phyloP scores from a whole-genome alignment of 305 asterid genomes.

The Fraxinus ornus region DNA sequence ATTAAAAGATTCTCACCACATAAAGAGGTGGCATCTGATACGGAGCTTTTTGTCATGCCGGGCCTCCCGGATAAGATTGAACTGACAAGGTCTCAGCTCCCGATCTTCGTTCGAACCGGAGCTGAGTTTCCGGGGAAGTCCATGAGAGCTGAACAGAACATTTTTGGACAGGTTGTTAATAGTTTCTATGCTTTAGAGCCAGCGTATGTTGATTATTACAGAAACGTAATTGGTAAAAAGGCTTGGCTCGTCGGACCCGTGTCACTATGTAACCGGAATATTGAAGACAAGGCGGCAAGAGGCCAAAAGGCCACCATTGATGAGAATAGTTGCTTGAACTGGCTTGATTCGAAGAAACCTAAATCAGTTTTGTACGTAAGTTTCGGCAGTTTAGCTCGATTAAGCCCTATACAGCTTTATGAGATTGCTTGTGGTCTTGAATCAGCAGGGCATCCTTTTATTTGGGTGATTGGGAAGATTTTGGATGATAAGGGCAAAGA shows the following conservation, averaged over 20 bases:
- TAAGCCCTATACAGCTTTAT: slow-evolving; percentile 17
- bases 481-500: slow-evolving; percentile 9
- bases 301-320: slow-evolving; percentile 21
- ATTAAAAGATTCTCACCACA: slow-evolving; percentile 18
- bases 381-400: slow-evolving; percentile 27
- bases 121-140: neutral
- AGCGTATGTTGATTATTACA: slow-evolving; percentile 27
- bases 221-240: slow-evolving; percentile 21
- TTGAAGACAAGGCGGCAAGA: slow-evolving; percentile 29
- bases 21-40: slow-evolving; percentile 20
- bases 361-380: slow-evolving; percentile 30
- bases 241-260: slow-evolving; percentile 37
- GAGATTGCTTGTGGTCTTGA: slow-evolving; percentile 39
- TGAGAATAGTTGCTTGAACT: slow-evolving; percentile 23
- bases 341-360: slow-evolving; percentile 30
- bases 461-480: slow-evolving; percentile 28
- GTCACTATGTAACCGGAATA: slow-evolving; percentile 25
- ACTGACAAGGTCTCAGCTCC: slow-evolving; percentile 14
- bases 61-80: slow-evolving; percentile 28
- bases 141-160: slow-evolving; percentile 7
- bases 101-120: slow-evolving; percentile 2
- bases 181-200: slow-evolving; percentile 36
- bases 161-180: slow-evolving; percentile 33
- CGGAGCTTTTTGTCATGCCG: slow-evolving; percentile 29
- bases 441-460: slow-evolving; percentile 27